Evolutionary conservation across 2,329 filamentous ascomycete genomes (phyloP).

Genomic region (Dactylellina sp.): DNA sequence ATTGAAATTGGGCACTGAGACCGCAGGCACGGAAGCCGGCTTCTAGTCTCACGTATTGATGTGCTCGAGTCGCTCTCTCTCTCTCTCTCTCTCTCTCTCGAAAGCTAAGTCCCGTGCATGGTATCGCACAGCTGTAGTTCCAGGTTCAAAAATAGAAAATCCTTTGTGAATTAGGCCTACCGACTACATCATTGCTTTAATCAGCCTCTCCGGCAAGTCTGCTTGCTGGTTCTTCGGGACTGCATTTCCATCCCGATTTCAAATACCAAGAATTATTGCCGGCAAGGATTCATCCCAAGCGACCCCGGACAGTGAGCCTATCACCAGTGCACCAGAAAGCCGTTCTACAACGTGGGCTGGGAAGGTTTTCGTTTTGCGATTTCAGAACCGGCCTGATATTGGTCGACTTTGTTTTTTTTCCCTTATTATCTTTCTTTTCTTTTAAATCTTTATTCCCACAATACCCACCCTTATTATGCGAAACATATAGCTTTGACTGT

Average conservation of each 20-base stretch:
- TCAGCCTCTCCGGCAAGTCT: conserved; percentile 7
- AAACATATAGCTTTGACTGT: conserved; percentile 50
- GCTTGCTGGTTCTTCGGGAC: no score
- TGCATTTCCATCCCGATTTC: conserved; percentile 20
- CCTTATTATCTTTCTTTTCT: conserved; percentile 19
- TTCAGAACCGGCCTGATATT: conserved; percentile 30
- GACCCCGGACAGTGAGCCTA: conserved; percentile 45
- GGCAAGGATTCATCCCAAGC: conserved; percentile 48
- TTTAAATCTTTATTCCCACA: conserved; percentile 8
- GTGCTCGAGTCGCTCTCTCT: conserved; percentile 17
- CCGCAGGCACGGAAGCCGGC: conserved; percentile 33
- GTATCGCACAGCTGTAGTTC: conserved; percentile 28
- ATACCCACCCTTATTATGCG: conserved; percentile 48
- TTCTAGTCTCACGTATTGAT: conserved; percentile 39
- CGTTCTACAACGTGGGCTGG: conserved; percentile 52
- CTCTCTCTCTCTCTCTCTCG: no score
- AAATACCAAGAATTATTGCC: conserved; percentile 45
- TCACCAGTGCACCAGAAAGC: conserved; percentile 36
- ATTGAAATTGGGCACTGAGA: neutral
- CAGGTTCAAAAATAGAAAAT: conserved; percentile 50
- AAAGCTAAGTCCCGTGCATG: conserved; percentile 8
- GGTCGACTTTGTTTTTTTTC: conserved; percentile 4
- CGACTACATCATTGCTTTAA: conserved; percentile 33
- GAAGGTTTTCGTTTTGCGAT: conserved; percentile 49
- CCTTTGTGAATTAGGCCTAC: conserved; percentile 20